Evolutionary conservation across 352 stramenopile genomes (phyloP), one percentile per base, ranked within the genome.

Genomic region (Nannochloropsis limnetica): DNA sequence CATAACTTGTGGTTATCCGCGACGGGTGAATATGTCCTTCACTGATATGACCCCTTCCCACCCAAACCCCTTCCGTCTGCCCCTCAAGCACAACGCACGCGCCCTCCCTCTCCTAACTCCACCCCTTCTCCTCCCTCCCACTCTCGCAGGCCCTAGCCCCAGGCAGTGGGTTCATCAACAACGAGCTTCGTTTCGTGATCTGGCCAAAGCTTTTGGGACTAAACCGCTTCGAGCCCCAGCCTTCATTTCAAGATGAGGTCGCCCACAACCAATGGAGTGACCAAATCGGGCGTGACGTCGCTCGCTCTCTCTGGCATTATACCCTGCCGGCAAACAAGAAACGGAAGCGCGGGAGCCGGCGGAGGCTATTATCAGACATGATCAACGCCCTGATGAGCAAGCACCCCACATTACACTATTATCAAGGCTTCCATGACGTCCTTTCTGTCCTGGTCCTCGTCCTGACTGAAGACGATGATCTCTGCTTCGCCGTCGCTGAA

Each of bases 261-360:
- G 61, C 61, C 2, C 61, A 15, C 25, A 74, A 74, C 22, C 61
- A 74, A 29, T 74, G 61, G 61, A 74, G 61, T 74, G 61, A 74
- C 61, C 61, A 74, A 29, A 74, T 74, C 61, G 25, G 61, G n/a
- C 61, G 61, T 74, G 61, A 74, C 25, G 61, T 74, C n/a, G 61
- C 61, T 74, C 61, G 61, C 25, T 74, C 61, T 27, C 61, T 74
- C n/a, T 74, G 61, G 61, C 61, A 74, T 22, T 74, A 74, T 20
- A 8, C 9, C 25, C 15, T 74, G 61, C 61, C 61, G 3, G 9
- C 15, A 15, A 20, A 8, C n/a, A 74, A 74, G 25, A 74, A 74
- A 22, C 61, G 61, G 25, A 74, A 74, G 61, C 61, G 61, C 6
- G 61, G 61, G 25, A 29, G 61, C n/a, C n/a, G 61, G n/a, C 15